phyloP scores from a whole-genome alignment of 768 basidiomycete genomes.

The Kwoniella dendrophila region DNA sequence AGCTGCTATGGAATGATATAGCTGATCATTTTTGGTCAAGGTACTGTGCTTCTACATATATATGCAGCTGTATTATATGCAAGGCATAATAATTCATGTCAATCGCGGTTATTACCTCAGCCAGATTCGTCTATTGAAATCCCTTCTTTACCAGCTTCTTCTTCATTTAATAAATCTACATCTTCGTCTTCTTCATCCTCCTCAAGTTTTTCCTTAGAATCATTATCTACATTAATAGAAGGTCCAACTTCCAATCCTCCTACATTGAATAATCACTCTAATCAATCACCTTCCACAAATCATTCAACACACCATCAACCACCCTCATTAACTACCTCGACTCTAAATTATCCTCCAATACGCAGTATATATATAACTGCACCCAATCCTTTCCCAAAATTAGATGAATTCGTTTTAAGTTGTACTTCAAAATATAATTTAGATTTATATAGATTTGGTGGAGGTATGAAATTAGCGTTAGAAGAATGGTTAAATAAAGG shows the following conservation, averaged over 20 bases:
- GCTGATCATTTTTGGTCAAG: constrained; percentile 57
- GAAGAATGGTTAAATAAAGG: constrained; percentile 67
- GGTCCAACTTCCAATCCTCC: constrained; percentile 4
- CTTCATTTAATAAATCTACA: neutral
- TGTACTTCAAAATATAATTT: constrained; percentile 69
- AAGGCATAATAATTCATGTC: constrained; percentile 25
- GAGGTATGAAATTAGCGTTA: constrained; percentile 73
- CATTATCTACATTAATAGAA: constrained; percentile 12
- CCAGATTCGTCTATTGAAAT: constrained; percentile 49
- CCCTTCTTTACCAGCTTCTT: neutral
- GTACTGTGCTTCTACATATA: constrained; percentile 92
- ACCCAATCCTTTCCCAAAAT: constrained; percentile 77
- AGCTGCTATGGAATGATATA: too few species aligned
- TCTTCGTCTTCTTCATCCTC: constrained; percentile 8
- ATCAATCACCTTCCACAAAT: neutral
- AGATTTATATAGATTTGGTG: constrained; percentile 68
- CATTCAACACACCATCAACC: constrained; percentile 52
- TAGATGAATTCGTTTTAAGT: constrained; percentile 80
- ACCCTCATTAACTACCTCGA: too few species aligned
- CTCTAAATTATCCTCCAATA: constrained; percentile 48
- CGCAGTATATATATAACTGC: constrained; percentile 80
- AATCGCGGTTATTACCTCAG: neutral
- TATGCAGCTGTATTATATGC: constrained; percentile 69
- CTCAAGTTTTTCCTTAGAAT: neutral
- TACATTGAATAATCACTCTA: constrained; percentile 38